phyloP scores from a whole-genome alignment of 1,284 basidiomycete genomes.

The Austropuccinia psidii region DNA sequence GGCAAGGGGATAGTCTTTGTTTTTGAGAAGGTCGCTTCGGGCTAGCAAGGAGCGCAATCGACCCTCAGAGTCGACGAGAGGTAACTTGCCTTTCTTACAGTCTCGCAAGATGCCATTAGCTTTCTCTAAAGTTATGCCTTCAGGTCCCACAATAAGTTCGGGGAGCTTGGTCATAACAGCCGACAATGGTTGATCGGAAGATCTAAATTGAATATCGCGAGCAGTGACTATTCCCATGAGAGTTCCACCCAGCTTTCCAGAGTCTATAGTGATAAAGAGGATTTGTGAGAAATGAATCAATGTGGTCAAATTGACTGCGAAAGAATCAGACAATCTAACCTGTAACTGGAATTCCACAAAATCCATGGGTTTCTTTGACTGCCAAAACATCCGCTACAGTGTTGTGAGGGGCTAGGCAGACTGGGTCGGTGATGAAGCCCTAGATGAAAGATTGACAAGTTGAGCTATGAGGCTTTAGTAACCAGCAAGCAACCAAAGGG shows the following conservation, averaged over 20 bases:
- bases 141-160: slow-evolving; percentile 65
- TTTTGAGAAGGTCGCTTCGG: slow-evolving; percentile 94
- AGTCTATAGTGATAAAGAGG: slow-evolving; percentile 55
- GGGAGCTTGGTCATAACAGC: slow-evolving; percentile 76
- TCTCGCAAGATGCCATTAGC: slow-evolving; percentile 92
- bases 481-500: not conserved
- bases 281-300: slow-evolving; percentile 3
- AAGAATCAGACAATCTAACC: slow-evolving; percentile 56
- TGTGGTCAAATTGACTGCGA: slow-evolving; percentile 4
- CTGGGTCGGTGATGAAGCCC: slow-evolving; percentile 93
- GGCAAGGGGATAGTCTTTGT: slow-evolving; percentile 92
- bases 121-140: slow-evolving; percentile 79
- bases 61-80: slow-evolving; percentile 69
- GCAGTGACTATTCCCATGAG: slow-evolving; percentile 94
- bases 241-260: slow-evolving; percentile 76
- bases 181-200: slow-evolving; percentile 60
- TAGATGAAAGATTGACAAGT: slow-evolving; percentile 55
- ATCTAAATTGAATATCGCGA: slow-evolving; percentile 90
- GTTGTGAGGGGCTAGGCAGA: slow-evolving; percentile 70
- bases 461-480: not conserved
- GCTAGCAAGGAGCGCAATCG: slow-evolving; percentile 78
- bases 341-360: slow-evolving; percentile 96
- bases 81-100: slow-evolving; percentile 96
- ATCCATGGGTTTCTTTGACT: slow-evolving; percentile 85
- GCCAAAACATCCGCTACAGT: slow-evolving; percentile 83